Evolutionary conservation across 345 rosid genomes (phyloP), one percentile per base, ranked within the genome.

Genomic region (Erysimum cheiranthoides): DNA sequence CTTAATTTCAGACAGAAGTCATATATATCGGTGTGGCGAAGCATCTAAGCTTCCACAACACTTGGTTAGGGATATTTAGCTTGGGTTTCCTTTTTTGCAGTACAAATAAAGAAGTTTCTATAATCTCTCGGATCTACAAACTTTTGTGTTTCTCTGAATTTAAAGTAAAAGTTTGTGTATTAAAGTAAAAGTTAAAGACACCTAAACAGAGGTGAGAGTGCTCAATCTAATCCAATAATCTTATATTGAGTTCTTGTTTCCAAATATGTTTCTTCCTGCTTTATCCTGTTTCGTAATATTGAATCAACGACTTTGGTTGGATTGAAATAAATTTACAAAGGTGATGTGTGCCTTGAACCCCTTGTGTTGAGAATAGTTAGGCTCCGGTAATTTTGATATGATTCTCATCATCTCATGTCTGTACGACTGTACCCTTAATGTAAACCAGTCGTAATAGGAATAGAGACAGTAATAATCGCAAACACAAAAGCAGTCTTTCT

Each of bases 31-130:
- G 75, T 76, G 68, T 70, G 47, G 16, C 51, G 7, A 17, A 40
- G 53, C 43, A 28, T 31, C 42, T 8, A 57, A 70, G 74, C 65
- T 56, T 42, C 13, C 27, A 70, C 64, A 6, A 10, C 64, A 42
- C 14, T 46, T 75, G 71, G 71, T 45, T 67, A 75, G 66, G 34
- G 62, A 18, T 66, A 16, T 27, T 66, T 74, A 57, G 66, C 66
- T 34, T 66, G 73, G 25, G 60, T 57, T 65, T 35, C 36, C 30
- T 18, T 67, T 54, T 59, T 8, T 17, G 39, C 34, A 52, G 69
- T 61, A 61, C 73, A 67, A 73, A 30, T 51, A 61, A 50, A 67
- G 38, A 50, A 59, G 52, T 67, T 31, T 49, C 16, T 63, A 67
- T 47, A 27, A 30, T 36, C 27, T 66, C 51, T 39, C 11, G 54